Conservation (phyloP, 805 yeast species). For the Cyberlindnera xylosilytica region DNA sequence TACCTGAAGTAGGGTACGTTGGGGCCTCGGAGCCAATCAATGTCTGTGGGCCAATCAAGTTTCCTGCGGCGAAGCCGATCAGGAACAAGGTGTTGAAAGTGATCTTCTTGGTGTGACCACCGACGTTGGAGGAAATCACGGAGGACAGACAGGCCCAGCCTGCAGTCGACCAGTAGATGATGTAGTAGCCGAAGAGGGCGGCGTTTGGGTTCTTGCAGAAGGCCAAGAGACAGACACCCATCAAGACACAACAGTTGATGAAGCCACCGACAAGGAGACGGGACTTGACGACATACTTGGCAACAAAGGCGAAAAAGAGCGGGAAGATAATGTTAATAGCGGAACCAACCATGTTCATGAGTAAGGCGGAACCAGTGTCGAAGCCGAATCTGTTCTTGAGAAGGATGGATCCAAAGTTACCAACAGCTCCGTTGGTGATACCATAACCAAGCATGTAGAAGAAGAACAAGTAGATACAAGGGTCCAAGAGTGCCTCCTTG, state of each 20-base stretch:
- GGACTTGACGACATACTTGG: conserved; percentile 5
- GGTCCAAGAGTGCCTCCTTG: conserved; percentile 47
- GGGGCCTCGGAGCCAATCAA: conserved; percentile 58
- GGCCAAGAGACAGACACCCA: conserved; percentile 13
- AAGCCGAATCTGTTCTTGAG: conserved; percentile 16
- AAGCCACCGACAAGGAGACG: conserved; percentile 9
- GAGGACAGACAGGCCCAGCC: conserved; percentile 33
- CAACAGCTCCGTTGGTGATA: conserved; percentile 50
- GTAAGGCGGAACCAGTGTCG: conserved; percentile 10
- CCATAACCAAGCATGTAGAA: conserved; percentile 38
- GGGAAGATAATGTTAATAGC: conserved; percentile 29
- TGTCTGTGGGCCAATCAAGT: conserved; percentile 71
- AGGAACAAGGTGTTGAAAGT: conserved; percentile 55
- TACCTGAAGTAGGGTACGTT: conserved; percentile 34
- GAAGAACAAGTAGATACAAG: conserved; percentile 46
- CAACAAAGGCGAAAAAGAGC: conserved; percentile 12
- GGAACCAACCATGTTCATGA: conserved; percentile 34
- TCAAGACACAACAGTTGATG: conserved; percentile 5
- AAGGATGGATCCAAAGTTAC: conserved; percentile 20
- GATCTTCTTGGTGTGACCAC: conserved; percentile 71
- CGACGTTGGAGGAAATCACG: conserved; percentile 45
- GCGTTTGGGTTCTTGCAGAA: conserved; percentile 17
- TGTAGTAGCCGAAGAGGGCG: conserved; percentile 23
- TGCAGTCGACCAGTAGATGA: conserved; percentile 35
- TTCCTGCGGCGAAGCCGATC: conserved; percentile 65